Base-by-base conservation (phyloP, 2,329 filamentous ascomycete genomes). In the Thielaviopsis euricoi region DNA sequence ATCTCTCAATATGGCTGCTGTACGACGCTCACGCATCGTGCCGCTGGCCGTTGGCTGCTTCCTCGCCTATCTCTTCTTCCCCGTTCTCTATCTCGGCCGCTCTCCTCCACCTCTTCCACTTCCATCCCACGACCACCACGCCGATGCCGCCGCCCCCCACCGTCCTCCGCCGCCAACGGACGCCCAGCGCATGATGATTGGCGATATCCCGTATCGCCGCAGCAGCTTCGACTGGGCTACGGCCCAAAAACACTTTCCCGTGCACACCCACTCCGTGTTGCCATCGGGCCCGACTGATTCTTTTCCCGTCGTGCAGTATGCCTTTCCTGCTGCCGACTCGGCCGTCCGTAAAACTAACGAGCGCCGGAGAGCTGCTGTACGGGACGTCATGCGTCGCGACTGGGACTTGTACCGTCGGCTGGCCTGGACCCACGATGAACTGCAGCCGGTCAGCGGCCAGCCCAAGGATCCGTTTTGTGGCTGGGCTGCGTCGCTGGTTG, bases 401-500 rank as follows among this genome's bases (percentile, higher is more conserved):
- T 77, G 77, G 73, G 66, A 71, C 13, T 72, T 75, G 26, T 82
- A 82, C 65, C 76, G 72, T 60, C 65, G 71, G 51, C 65, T 74
- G 55, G 78, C 78, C 1, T 80, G 77, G 76, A 65, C 74, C 52
- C 67, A 71, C 17, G 77, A 81, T 61, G 77, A 80, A 65, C 65
- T 80, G 9, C 65, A 67, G 25, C 77, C 77, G 12, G 67, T 80
- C 2, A 71, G 70, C 19, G 76, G 75, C 48, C 64, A 65, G n/a
- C 70, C 65, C 19, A 75, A 71, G 59, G 72, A 76, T 58, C 67
- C 68, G 0, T 79, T 79, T 63, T 76, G 76, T 10, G 74, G 75
- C 23, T 81, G 78, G 73, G 79, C 73, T 0, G 80, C 79, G 2
- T 82, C 80, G 0, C 66, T 83, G 54, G 74, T 84, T 23, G 81